Percentiles rank a stretch among this genome's conserved stretches.
Conservation (phyloP, 2,329 filamentous ascomycete species). For the Xylaria sp. region DNA sequence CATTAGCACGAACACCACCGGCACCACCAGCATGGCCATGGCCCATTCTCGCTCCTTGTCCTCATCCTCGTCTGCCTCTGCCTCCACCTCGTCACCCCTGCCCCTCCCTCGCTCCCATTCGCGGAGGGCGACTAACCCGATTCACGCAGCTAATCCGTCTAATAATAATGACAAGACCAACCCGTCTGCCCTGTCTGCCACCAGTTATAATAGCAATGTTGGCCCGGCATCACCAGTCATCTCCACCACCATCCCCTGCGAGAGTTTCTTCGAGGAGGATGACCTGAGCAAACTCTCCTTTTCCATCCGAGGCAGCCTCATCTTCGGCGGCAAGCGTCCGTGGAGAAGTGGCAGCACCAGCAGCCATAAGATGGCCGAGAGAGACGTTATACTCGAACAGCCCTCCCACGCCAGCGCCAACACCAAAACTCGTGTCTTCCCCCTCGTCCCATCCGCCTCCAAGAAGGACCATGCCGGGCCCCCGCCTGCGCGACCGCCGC, state of each 20-base stretch:
- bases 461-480: slow-evolving; percentile 31
- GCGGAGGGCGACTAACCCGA: slow-evolving; percentile 31
- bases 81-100: slow-evolving; percentile 33
- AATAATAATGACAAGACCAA: slow-evolving; percentile 6
- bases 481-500: slow-evolving; percentile 36
- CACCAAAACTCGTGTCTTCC: slow-evolving; percentile 43
- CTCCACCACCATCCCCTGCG: slow-evolving; percentile 65
- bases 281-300: slow-evolving; percentile 67
- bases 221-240: slow-evolving; percentile 60
- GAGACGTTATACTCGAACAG: slow-evolving; percentile 37
- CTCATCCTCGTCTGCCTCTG: background rate
- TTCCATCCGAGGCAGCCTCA: slow-evolving; percentile 71
- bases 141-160: slow-evolving; percentile 23
- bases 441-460: slow-evolving; percentile 40
- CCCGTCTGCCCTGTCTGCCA: background rate
- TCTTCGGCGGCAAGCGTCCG: slow-evolving; percentile 62
- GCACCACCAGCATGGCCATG: background rate
- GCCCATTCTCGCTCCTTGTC: slow-evolving; percentile 8
- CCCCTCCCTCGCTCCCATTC: slow-evolving; percentile 30
- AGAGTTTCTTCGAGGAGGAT: slow-evolving; percentile 66
- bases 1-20: background rate
- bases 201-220: slow-evolving; percentile 41
- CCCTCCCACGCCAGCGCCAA: slow-evolving; percentile 10
- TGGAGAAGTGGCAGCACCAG: slow-evolving; percentile 39
- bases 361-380: slow-evolving; percentile 43